A percentile compares a stretch with the other conserved stretches of the same genome.
phyloP scores from a whole-genome alignment of 1,284 basidiomycete species.

The Trichosporon sp. region DNA sequence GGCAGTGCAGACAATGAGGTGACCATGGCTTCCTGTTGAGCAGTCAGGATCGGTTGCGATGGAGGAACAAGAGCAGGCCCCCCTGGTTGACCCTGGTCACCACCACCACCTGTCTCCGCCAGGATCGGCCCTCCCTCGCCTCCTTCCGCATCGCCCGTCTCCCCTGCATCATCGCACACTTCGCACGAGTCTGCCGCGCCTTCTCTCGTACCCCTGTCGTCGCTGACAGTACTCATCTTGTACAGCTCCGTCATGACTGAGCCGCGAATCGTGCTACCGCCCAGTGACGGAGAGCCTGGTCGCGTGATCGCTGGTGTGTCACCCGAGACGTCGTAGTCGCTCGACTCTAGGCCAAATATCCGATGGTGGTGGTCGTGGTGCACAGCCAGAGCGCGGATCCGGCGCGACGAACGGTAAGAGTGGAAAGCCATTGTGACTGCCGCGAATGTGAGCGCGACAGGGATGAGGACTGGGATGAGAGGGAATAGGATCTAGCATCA shows the following conservation, averaged over 20 bases:
- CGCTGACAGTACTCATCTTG: no score
- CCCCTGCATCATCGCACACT: conserved; percentile 4
- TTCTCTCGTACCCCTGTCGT: background rate
- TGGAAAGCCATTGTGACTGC: conserved; percentile 38
- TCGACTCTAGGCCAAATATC: conserved; percentile 5
- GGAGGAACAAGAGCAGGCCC: background rate
- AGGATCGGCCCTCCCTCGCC: background rate
- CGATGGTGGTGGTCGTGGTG: conserved; percentile 10
- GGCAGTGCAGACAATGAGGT: conserved; percentile 39
- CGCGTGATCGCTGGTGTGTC: background rate
- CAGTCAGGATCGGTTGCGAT: conserved; percentile 39
- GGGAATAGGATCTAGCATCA: conserved; percentile 37
- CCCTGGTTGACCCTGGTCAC: background rate
- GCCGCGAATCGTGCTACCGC: no score
- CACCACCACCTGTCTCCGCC: background rate
- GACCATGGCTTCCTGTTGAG: conserved; percentile 44
- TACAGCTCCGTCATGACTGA: no score
- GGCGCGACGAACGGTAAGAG: conserved; percentile 32
- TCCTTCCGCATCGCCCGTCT: background rate
- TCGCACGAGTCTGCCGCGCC: background rate
- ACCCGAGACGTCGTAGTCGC: background rate
- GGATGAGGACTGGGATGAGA: conserved; percentile 43
- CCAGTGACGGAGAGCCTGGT: background rate
- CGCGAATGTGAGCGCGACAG: conserved; percentile 38
- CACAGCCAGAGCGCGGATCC: conserved; percentile 14